Evolutionary conservation across 106 monocot genomes (phyloP).

Genomic region (Allium fistulosum): DNA sequence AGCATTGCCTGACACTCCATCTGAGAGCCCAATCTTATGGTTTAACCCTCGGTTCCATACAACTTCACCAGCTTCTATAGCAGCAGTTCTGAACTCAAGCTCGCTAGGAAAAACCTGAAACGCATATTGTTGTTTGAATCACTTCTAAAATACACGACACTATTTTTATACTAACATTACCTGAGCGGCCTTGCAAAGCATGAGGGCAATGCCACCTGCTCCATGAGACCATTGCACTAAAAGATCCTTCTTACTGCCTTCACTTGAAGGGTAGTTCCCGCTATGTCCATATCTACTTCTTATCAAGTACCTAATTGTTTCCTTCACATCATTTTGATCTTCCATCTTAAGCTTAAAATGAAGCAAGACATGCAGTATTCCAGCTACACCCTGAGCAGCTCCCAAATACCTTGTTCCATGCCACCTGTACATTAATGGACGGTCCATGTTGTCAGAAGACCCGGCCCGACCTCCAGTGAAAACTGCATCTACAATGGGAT

Average conservation of each 20-base stretch:
- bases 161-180: background rate
- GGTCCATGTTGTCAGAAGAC: background rate
- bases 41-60: slow-evolving; percentile 9
- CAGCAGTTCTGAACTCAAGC: background rate
- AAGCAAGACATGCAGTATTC: slow-evolving; percentile 5
- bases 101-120: background rate
- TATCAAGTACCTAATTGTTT: slow-evolving; percentile 5
- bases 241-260: background rate
- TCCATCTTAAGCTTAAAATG: background rate
- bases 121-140: background rate
- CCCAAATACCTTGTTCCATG: slow-evolving; percentile 7
- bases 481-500: background rate
- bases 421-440: slow-evolving; percentile 14
- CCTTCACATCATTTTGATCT: slow-evolving; percentile 1
- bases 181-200: slow-evolving; percentile 8
- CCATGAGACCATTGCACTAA: slow-evolving; percentile 10
- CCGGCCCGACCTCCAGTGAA: slow-evolving; percentile 1
- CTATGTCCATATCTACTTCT: background rate
- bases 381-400: background rate
- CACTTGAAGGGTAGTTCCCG: slow-evolving; percentile 5
- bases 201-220: slow-evolving; percentile 5
- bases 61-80: slow-evolving; percentile 11
- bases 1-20: slow-evolving; percentile 3
- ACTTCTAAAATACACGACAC: background rate
- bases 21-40: background rate